These are phyloP conservation scores for Emydomyces testavorans DNA, from an alignment of 2,329 filamentous ascomycete genomes.

Conservation along the genomic window DNA sequence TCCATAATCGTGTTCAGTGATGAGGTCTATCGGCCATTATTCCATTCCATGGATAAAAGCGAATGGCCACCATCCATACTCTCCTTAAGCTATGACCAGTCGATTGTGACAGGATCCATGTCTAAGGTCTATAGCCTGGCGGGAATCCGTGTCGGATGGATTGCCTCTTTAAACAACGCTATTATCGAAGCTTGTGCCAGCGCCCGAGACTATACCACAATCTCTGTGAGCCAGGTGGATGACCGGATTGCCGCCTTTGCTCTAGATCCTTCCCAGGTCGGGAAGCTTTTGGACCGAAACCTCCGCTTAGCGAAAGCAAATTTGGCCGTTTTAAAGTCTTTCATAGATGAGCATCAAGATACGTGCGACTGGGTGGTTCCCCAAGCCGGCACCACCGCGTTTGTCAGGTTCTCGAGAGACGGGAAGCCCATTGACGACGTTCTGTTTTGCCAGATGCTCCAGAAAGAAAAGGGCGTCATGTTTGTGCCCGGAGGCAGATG, in stretches of 20 bases:
- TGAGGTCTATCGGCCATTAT: slow-evolving; percentile 76
- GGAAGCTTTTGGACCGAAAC: slow-evolving; percentile 52
- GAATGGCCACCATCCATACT: slow-evolving; percentile 57
- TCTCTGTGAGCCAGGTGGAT: slow-evolving; percentile 70
- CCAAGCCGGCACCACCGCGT: slow-evolving; percentile 66
- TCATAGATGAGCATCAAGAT: slow-evolving; percentile 52
- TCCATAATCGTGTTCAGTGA: slow-evolving; percentile 60
- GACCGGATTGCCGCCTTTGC: slow-evolving; percentile 68
- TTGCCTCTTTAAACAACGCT: slow-evolving; percentile 52
- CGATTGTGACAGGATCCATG: slow-evolving; percentile 65
- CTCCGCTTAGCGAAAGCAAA: slow-evolving; percentile 57
- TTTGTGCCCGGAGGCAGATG: slow-evolving; percentile 61
- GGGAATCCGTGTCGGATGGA: slow-evolving; percentile 72
- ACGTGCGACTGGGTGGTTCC: slow-evolving; percentile 62
- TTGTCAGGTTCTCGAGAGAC: slow-evolving; percentile 55
- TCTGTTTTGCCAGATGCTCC: slow-evolving; percentile 57
- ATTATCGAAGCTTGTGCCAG: slow-evolving; percentile 54
- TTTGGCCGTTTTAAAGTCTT: slow-evolving; percentile 52
- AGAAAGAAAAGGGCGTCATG: slow-evolving; percentile 59
- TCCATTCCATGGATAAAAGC: slow-evolving; percentile 47
- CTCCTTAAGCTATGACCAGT: slow-evolving; percentile 58
- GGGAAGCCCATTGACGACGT: slow-evolving; percentile 51
- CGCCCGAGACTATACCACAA: slow-evolving; percentile 72
- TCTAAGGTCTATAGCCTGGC: slow-evolving; percentile 78
- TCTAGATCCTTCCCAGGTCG: slow-evolving; percentile 52